Percentiles rank a stretch among this genome's conserved stretches.
Conservation (phyloP, 257 asterid genomes). For the Jacaranda copaia region DNA sequence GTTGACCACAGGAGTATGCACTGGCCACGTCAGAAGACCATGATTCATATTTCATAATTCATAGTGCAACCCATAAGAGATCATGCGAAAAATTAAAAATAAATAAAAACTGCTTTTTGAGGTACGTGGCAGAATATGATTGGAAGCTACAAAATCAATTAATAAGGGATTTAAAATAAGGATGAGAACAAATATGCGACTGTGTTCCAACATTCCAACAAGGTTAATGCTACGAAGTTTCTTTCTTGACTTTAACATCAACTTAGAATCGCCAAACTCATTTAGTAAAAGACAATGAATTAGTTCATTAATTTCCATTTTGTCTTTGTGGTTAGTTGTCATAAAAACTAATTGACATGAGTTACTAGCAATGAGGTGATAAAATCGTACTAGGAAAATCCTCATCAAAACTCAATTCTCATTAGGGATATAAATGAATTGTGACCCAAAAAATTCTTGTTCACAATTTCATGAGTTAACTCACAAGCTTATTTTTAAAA, state of each 20-base stretch:
- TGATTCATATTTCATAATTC: conserved; percentile 22
- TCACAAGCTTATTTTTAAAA: no score
- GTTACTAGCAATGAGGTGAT: no score
- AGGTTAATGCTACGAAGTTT: conserved; percentile 22
- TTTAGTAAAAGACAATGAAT: neutral
- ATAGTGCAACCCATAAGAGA: conserved; percentile 23
- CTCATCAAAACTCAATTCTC: no score
- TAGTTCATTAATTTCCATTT: no score
- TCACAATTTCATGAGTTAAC: no score
- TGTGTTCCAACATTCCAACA: conserved; percentile 55
- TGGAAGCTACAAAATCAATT: conserved; percentile 21
- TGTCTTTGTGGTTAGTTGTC: no score
- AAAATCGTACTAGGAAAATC: no score
- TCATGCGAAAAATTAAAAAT: neutral
- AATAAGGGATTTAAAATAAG: neutral
- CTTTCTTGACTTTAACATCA: neutral
- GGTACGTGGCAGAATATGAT: conserved; percentile 27
- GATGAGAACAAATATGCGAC: conserved; percentile 22
- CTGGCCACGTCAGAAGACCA: conserved; percentile 46
- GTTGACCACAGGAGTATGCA: conserved; percentile 38
- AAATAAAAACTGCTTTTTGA: neutral
- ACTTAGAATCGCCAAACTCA: neutral
- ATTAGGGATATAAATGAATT: no score
- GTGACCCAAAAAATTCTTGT: no score
- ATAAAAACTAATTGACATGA: no score